Evolutionary conservation across 192 early-diverging fungal species (phyloP).

Genomic region (Obelidium mucronatum): DNA sequence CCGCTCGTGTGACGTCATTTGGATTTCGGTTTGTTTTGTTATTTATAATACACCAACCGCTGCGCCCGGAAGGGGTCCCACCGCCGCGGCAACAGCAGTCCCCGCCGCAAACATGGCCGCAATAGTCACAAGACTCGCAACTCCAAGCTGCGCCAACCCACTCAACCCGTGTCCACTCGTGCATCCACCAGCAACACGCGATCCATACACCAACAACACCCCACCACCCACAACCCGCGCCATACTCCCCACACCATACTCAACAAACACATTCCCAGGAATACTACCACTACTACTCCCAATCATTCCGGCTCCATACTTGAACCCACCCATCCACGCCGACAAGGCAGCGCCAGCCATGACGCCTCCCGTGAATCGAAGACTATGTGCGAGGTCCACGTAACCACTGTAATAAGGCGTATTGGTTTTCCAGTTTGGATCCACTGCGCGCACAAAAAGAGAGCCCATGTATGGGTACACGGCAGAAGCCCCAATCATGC

Average conservation of each 20-base stretch:
- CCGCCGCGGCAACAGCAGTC: slow-evolving; percentile 3
- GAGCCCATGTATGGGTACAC: slow-evolving; percentile 29
- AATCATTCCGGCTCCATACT: neutral
- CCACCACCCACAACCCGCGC: slow-evolving; percentile 32
- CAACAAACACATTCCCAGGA: no score
- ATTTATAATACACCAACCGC: no score
- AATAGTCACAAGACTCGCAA: slow-evolving; percentile 37
- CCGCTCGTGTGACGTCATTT: no score
- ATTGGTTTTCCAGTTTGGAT: slow-evolving; percentile 30
- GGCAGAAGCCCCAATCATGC: slow-evolving; percentile 32
- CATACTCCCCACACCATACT: neutral
- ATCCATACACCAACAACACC: slow-evolving; percentile 34
- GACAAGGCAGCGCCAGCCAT: slow-evolving; percentile 35
- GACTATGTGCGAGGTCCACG: neutral
- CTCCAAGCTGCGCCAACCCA: slow-evolving; percentile 40
- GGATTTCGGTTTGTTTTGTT: no score
- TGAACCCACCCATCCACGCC: slow-evolving; percentile 7
- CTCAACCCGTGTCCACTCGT: slow-evolving; percentile 48
- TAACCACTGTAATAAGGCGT: slow-evolving; percentile 31
- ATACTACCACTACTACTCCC: neutral
- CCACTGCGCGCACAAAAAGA: slow-evolving; percentile 21
- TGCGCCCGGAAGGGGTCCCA: slow-evolving; percentile 15
- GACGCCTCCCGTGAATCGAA: slow-evolving; percentile 27
- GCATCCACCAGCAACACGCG: slow-evolving; percentile 45
- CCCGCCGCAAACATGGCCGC: slow-evolving; percentile 44